Evolutionary conservation across 1,284 basidiomycete genomes (phyloP).

Genomic region (Ceratobasidium sp.): DNA sequence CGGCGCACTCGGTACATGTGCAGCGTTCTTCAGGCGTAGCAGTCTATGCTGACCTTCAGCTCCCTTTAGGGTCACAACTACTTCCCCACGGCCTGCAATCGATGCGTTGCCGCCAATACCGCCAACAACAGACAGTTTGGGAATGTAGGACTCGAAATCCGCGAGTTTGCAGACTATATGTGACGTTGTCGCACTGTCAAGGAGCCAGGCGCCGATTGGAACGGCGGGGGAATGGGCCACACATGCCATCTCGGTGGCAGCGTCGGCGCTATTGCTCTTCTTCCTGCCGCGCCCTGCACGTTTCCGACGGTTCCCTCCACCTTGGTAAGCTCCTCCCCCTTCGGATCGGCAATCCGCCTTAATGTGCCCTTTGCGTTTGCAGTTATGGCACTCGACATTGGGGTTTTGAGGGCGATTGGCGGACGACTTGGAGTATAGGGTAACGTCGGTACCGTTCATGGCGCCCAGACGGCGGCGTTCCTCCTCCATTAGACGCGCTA

Average conservation of each 20-base stretch:
- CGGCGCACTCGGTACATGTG: conserved; percentile 1
- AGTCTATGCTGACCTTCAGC: neutral
- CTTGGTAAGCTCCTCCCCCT: conserved; percentile 15
- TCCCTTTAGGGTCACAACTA: neutral
- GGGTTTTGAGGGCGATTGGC: neutral
- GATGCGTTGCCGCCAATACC: neutral
- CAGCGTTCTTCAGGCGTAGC: conserved; percentile 5
- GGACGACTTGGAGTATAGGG: conserved; percentile 6
- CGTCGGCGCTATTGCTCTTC: neutral
- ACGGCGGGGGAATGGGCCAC: neutral
- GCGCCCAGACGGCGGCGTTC: conserved; percentile 10
- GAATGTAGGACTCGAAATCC: neutral
- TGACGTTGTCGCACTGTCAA: neutral
- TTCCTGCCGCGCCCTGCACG: neutral
- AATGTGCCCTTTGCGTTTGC: conserved; percentile 14
- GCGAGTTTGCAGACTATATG: neutral
- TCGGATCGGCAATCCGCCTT: neutral
- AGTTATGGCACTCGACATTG: conserved; percentile 3
- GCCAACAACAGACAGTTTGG: neutral
- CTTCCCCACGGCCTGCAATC: neutral
- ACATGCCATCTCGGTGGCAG: neutral
- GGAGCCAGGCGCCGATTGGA: neutral
- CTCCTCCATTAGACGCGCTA: conserved; percentile 23
- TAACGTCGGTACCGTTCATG: neutral
- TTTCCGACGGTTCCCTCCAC: neutral